These are phyloP conservation scores for Rhexocercosporidium sp. DNA, from an alignment of 2,329 filamentous ascomycete species.

Conservation along the genomic window DNA sequence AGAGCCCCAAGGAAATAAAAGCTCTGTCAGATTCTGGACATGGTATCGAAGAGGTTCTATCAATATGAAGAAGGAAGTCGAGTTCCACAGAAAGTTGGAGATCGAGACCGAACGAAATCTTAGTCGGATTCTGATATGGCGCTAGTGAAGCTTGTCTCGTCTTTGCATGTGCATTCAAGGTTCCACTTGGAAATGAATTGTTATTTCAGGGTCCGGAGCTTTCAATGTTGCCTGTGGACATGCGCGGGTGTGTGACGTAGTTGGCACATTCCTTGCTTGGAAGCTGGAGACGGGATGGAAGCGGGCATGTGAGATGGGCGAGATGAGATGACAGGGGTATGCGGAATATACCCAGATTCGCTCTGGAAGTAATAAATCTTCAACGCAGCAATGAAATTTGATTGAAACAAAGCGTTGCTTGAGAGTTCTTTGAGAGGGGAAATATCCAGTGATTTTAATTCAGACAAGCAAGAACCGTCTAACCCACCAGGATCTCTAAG, in stretches of 20 bases:
- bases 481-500: constrained; percentile 1
- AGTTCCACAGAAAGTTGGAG: not conserved
- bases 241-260: constrained; percentile 1
- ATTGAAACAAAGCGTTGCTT: no score
- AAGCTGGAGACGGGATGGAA: not conserved
- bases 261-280: constrained; percentile 9
- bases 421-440: not conserved
- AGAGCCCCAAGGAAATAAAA: no score
- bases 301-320: not conserved
- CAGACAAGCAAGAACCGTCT: constrained; percentile 1
- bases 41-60: no score
- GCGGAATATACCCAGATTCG: no score
- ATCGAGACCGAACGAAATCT: not conserved
- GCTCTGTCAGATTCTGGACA: no score
- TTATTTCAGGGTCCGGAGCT: not conserved
- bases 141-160: not conserved
- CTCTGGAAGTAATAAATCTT: not conserved
- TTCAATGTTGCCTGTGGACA: no score
- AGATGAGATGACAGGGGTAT: not conserved
- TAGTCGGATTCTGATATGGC: not conserved
- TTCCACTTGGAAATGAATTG: not conserved
- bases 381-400: no score
- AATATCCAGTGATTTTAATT: not conserved
- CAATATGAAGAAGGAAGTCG: not conserved
- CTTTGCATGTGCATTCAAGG: constrained; percentile 4